Evolutionary conservation across 2,329 filamentous ascomycete genomes (phyloP), one percentile per base, ranked within the genome.

Genomic region (Alternaria metachromatica): DNA sequence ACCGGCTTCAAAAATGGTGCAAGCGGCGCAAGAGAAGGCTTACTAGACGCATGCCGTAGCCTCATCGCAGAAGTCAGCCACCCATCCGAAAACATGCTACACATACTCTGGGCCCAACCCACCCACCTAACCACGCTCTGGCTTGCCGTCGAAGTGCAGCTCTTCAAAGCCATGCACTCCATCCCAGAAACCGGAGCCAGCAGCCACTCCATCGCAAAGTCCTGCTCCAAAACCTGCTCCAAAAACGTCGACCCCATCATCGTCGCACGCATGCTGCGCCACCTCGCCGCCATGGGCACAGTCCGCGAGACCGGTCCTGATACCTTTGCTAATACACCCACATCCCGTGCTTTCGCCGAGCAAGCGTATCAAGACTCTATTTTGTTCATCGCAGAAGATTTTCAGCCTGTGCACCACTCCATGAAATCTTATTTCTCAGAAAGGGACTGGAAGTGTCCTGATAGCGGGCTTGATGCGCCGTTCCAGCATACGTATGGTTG

Each of bases 271-370:
- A 72, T 76, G 70, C 66, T 76, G 9, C 70, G 72, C 10, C 73
- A 76, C 62, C 68, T 76, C n/a, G 68, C 72, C 8, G 71, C 73
- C 54, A 73, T 72, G 66, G 51, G 65, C 18, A 73, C 71, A 0
- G 49, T 75, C 1, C 66, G 55, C 20, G 72, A 73, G 25, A 70
- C 68, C 0, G 72, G 64, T 0, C 68, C 68, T 0, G 58, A 68
- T 23, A 67, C 63, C 0, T 76, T 70, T 46, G 68, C 70, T 4
- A 66, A 68, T 2, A 72, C 71, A 11, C 55, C 63, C 0, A 67
- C 63, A 1, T 71, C 72, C 5, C 60, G 33, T 15, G 65, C 69
- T 2, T 72, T 69, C 41, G 65, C 70, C 6, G 58, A 66, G 18
- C 55, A 37, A 15, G 63, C 68, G 6, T 75, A 73, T 43, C 64